phyloP scores from a whole-genome alignment of 225 moss, liverwort and hornwort species.

The Antitrichia curtipendula region DNA sequence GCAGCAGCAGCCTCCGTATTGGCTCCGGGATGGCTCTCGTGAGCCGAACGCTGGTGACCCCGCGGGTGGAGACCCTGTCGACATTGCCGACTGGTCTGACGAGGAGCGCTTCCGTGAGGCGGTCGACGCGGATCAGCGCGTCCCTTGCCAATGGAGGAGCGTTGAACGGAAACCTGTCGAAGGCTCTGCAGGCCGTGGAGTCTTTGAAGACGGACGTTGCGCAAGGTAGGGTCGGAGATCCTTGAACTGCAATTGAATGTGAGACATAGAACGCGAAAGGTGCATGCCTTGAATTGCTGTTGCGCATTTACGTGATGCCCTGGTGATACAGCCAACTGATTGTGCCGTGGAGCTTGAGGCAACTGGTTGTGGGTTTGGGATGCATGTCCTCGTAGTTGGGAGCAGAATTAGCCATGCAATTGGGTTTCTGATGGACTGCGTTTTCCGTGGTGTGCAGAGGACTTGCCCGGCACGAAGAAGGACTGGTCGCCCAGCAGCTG shows the following conservation, averaged over 20 bases:
- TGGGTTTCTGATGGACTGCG: background rate
- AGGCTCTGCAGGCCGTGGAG: background rate
- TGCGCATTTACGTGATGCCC: too few species aligned
- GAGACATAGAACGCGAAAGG: background rate
- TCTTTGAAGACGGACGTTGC: background rate
- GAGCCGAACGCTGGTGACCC: background rate
- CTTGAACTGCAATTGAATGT: background rate
- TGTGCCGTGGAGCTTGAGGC: background rate
- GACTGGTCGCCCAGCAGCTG: conserved; percentile 45
- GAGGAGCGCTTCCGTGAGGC: background rate
- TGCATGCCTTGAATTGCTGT: background rate
- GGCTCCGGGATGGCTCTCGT: background rate
- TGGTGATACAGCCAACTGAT: background rate
- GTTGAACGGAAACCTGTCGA: background rate
- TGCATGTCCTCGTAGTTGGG: too few species aligned
- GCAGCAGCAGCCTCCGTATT: background rate
- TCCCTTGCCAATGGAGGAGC: background rate
- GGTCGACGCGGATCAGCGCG: background rate
- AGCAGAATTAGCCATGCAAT: background rate
- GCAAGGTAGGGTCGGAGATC: background rate
- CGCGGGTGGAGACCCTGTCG: background rate
- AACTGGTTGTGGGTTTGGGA: background rate
- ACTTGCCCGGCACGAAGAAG: background rate
- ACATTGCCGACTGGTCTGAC: background rate
- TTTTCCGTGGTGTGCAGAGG: background rate